Evolutionary conservation across 768 basidiomycete species (phyloP), one percentile per base, ranked within the genome.

Genomic region (Russula compacta): DNA sequence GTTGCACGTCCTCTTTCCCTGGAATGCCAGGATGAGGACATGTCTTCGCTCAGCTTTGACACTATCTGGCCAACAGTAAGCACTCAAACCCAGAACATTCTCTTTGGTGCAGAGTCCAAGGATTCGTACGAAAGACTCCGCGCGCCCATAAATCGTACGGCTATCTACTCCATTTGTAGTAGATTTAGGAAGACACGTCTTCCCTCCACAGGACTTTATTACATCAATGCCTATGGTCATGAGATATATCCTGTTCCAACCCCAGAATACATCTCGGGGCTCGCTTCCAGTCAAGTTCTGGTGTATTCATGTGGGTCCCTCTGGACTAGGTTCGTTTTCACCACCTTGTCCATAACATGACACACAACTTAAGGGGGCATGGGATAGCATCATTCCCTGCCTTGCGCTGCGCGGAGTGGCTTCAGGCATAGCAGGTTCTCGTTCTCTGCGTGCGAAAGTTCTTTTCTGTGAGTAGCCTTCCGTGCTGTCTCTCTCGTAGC

Each of bases 261-360:
- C 70, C 81, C 85, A 1, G 89, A 89, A 46, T 92, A 86, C 69
- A 69, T 98, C 53, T 72, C 81, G 12, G 80, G 81, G 54, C 74
- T 95, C 10, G 72, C 74, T 4, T 74, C 78, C 35, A 81, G 81
- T 58, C 82, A 89, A 64, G 75, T 87, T 2, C 75, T 98, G 33
- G 84, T 98, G 2, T 97, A 95, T 71, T 94, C 92, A 3, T 94
- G 93, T 69, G 94, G 94, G 6, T 95, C 93, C 2, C 75, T 98
- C 8, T 98, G 92, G 92, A 98, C 94, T 14, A 92, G 89, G 91
- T 86, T 15, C 11, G 38, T n/a, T 38, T 33, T 36, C 12, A 1
- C 9, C 36, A 21, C 12, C 24, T 21, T 9, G 6, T 53, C 55
- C 6, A 6, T 36, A 8, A 17, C 35, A 17, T 19, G 4, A 2